Percentiles rank a stretch among this genome's conserved stretches.
These are phyloP conservation scores for Penicillium parvum DNA, from an alignment of 495 filamentous ascomycete species.

Conservation along the genomic window DNA sequence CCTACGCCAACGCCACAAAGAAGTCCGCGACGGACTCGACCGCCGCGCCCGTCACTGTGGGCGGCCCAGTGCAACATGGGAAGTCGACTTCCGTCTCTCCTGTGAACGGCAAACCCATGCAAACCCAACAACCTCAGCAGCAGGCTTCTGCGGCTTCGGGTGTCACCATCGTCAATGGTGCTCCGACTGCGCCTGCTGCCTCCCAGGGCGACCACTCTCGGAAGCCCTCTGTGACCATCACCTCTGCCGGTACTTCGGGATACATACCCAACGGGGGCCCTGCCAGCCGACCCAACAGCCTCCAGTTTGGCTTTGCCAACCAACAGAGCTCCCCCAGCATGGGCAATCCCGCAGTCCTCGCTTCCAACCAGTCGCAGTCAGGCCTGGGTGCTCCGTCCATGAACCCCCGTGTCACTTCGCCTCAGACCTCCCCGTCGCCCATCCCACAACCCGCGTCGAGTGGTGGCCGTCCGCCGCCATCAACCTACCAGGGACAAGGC, in stretches of 20 bases:
- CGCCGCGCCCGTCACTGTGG: slow-evolving; percentile 61
- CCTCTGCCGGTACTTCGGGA: slow-evolving; percentile 66
- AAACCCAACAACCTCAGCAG: slow-evolving; percentile 27
- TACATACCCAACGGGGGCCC: slow-evolving; percentile 73
- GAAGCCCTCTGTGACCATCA: slow-evolving; percentile 86
- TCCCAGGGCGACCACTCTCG: slow-evolving; percentile 69
- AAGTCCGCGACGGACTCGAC: slow-evolving; percentile 73
- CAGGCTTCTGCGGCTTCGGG: slow-evolving; percentile 46
- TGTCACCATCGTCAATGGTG: slow-evolving; percentile 65
- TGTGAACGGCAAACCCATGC: slow-evolving; percentile 79
- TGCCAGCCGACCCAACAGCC: slow-evolving; percentile 55
- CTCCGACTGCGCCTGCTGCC: slow-evolving; percentile 47
- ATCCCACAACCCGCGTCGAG: slow-evolving; percentile 84
- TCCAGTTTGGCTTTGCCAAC: slow-evolving; percentile 73
- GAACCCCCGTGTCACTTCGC: slow-evolving; percentile 64
- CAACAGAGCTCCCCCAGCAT: slow-evolving; percentile 63
- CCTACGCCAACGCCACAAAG: slow-evolving; percentile 73
- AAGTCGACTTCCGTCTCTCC: slow-evolving; percentile 72
- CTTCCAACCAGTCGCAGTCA: slow-evolving; percentile 42
- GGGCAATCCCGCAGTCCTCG: slow-evolving; percentile 43
- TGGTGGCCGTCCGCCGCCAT: slow-evolving; percentile 73
- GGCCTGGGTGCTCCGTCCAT: slow-evolving; percentile 59
- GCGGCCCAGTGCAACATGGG: slow-evolving; percentile 74
- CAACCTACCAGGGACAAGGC: slow-evolving; percentile 59
- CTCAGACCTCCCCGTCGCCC: slow-evolving; percentile 76